Evolutionary conservation across 179 eudicot genomes (phyloP), one percentile per base, ranked within the genome.

Genomic region (Actinidia polygama): DNA sequence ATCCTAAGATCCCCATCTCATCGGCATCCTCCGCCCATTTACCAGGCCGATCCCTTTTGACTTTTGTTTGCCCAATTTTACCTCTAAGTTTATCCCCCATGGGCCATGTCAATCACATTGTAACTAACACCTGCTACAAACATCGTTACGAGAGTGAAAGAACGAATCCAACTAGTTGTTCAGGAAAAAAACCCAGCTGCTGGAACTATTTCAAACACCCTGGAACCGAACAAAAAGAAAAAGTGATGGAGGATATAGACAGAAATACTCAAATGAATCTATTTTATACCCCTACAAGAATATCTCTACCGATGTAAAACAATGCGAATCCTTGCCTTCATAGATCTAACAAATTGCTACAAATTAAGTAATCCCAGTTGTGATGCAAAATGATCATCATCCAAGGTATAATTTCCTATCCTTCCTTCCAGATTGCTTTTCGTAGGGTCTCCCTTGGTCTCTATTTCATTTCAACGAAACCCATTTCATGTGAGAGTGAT

Each of bases 51-150:
- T 96, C 92, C 73, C 99, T 90, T 79, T 94, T 94, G n/a, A 94
- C 98, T 81, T 93, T 94, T 3, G 97, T 85, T 85, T 96, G 99
- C 19, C 96, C 96, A 59, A 96, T 95, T 82, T 93, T 95, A 12
- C 99, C 99, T 73, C 97, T 90, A 21, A 96, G 96, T 84, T 94
- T 96, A 83, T 93, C 99, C 89, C 99, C 84, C 53, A 96, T 81
- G 61, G 99, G n/a, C n/a, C n/a, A n/a, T n/a, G n/a, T n/a, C 93
- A 46, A 95, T 93, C 4, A 91, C 81, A 75, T 95, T 80, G 88
- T 95, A 97, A 82, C 95, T 91, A 10, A 95, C 99, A 59, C 97
- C 99, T 1, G 99, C 99, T 1, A 96, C 99, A 46, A 98, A 96
- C 99, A 96, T 96, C 68, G 86, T 85, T 71, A 4, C 8, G 4